Conservation (phyloP, 1,284 basidiomycete species). For the Cryptococcus sp. region DNA sequence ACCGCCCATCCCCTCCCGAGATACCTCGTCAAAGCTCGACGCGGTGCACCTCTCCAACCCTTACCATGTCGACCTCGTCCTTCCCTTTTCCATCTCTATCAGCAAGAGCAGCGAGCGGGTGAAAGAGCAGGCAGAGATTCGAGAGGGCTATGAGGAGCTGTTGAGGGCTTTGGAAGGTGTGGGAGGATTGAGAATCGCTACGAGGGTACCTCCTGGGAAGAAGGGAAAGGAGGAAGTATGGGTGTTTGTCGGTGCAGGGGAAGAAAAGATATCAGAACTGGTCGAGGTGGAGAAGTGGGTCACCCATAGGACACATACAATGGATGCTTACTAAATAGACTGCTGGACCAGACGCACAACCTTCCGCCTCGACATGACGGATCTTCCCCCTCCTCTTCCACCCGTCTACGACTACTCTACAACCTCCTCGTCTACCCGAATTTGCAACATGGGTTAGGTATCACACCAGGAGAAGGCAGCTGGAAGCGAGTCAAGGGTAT, state of each 20-base stretch:
- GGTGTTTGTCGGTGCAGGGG: constrained; percentile 69
- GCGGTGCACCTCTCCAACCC: constrained; percentile 28
- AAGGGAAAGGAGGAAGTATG: constrained; percentile 63
- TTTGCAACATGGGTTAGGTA: constrained; percentile 69
- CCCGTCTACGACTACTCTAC: constrained; percentile 66
- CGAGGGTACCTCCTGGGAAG: constrained; percentile 19
- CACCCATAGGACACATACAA: neutral
- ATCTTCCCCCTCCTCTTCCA: constrained; percentile 53
- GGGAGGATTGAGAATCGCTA: constrained; percentile 36
- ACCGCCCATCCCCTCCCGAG: constrained; percentile 22
- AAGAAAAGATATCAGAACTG: constrained; percentile 58
- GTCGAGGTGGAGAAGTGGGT: constrained; percentile 69
- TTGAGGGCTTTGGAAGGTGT: constrained; percentile 32
- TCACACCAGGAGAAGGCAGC: constrained; percentile 61
- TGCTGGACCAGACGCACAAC: constrained; percentile 42
- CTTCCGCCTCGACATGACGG: constrained; percentile 59
- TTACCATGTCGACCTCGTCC: constrained; percentile 41
- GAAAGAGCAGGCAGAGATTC: constrained; percentile 23
- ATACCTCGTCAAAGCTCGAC: constrained; percentile 11
- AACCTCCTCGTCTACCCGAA: constrained; percentile 64
- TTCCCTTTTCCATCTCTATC: constrained; percentile 31
- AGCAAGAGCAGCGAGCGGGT: constrained; percentile 10
- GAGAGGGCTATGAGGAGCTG: constrained; percentile 32
- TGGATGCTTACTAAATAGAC: constrained; percentile 9
- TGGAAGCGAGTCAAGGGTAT: constrained; percentile 76